Evolutionary conservation across 345 rosid genomes (phyloP), one percentile per base, ranked within the genome.

Genomic region (Conringia planisiliqua): DNA sequence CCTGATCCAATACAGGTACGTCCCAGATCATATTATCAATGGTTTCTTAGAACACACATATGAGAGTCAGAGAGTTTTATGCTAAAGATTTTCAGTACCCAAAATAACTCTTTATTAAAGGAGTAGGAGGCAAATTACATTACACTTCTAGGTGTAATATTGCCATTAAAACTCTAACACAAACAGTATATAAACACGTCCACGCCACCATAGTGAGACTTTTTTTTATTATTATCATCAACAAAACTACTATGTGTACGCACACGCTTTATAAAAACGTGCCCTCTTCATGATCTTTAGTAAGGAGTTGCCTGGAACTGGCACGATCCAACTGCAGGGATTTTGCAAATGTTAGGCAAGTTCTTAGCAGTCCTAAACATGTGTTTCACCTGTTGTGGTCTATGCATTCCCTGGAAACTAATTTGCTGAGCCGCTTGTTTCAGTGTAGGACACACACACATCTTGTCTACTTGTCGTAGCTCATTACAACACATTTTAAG

Each of bases 401-500:
- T 38, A 38, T 66, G 66, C 73, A 24, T 59, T 6, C 68, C 78
- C 26, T 44, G 60, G 40, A 44, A 52, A 2, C 58, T 33, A 14
- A 36, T 52, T 48, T 63, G 40, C 17, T 54, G 55, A 8, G 47
- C 46, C 4, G 47, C 59, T 8, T 11, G 48, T 20, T 58, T 71
- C 22, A 44, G 36, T 46, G 67, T 60, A 26, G 73, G 73, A 13
- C 62, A 67, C 61, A 67, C 60, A 50, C 73, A 75, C 72, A 59
- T 67, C 52, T 7, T 48, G 44, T 46, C 68, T n/a, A 67, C 52
- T 26, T 58, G 33, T 30, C 48, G 35, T 10, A 68, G 62, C 44
- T 75, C 73, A 9, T 57, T 59, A 27, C 79, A 68, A 47, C 79
- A 75, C 58, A 10, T 61, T 36, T 3, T 14, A 20, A 75, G 43